Conservation (phyloP, 495 filamentous ascomycete genomes). For the Penicillium flavigenum region DNA sequence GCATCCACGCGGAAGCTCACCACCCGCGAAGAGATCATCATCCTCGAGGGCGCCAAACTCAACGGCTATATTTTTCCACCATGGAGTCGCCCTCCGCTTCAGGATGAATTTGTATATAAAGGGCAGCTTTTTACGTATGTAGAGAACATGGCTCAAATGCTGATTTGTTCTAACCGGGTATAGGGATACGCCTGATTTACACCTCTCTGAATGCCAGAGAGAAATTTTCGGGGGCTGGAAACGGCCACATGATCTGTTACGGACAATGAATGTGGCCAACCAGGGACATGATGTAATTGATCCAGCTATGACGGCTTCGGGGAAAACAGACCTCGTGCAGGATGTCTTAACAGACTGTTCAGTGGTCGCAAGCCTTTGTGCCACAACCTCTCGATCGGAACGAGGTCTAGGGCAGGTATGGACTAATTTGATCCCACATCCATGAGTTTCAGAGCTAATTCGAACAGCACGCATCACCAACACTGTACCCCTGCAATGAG, state of each 20-base stretch:
- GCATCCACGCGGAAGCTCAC: slow-evolving; percentile 61
- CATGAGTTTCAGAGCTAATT: slow-evolving; percentile 20
- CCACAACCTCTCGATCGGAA: slow-evolving; percentile 64
- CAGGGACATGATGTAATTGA: slow-evolving; percentile 4
- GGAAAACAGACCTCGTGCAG: slow-evolving; percentile 78
- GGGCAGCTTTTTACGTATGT: slow-evolving; percentile 54
- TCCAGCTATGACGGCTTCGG: slow-evolving; percentile 54
- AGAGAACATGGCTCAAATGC: neutral
- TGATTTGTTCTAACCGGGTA: slow-evolving; percentile 27
- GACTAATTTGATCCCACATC: neutral
- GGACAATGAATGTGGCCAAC: slow-evolving; percentile 14
- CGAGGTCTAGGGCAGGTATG: slow-evolving; percentile 59
- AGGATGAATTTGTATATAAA: slow-evolving; percentile 49
- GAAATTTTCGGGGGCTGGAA: slow-evolving; percentile 79
- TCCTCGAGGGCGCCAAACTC: slow-evolving; percentile 73
- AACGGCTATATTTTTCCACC: slow-evolving; percentile 80
- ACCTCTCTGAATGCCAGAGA: slow-evolving; percentile 69
- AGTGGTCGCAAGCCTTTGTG: slow-evolving; percentile 92
- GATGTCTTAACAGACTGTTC: slow-evolving; percentile 95
- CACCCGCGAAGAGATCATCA: slow-evolving; percentile 72
- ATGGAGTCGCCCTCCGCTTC: slow-evolving; percentile 63
- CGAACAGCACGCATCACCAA: slow-evolving; percentile 60
- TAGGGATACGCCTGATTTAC: slow-evolving; percentile 67
- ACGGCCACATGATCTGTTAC: slow-evolving; percentile 60
- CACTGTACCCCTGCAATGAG: slow-evolving; percentile 71